Evolutionary conservation across 495 filamentous ascomycete genomes (phyloP), one percentile per base, ranked within the genome.

Genomic region (Clavariopsis aquatica): DNA sequence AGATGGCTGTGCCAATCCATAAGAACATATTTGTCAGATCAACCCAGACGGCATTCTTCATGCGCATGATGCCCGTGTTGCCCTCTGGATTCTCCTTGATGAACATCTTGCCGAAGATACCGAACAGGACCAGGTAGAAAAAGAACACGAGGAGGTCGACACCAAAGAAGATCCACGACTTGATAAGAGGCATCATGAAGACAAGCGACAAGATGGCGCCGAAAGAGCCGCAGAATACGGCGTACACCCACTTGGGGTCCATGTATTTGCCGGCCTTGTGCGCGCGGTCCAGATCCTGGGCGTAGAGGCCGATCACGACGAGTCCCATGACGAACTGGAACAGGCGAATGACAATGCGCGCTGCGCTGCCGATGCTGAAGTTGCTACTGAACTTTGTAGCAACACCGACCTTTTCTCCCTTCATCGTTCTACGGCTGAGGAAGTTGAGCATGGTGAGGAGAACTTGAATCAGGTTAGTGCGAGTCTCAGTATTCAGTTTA

Each of bases 1-100:
- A 76, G 19, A 57, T 26, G n/a, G 73, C 69, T 23, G 82, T 86
- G 29, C 85, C 70, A 27, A 89, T 72, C 91, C 91, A 96, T 24
- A 96, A 76, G 34, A 88, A 61, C 73, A 88, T 81, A 70, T 87
- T 89, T 23, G 84, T 75, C 52, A 95, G 76, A 75, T 93, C 90
- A 23, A 95, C 76, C 90, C 91, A 96, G 28, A 92, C 89, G 27
- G 91, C 90, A 74, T 87, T 85, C 75, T 91, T 89, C 91, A 96
- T 94, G 29, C 89, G 81, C 67, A 80, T 77, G 52, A 91, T 81
- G 22, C 80, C 80, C 17, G 62, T 66, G 72, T 90, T 79, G 28
- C 83, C 83, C 61, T 85, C 78, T 8, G 87, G 70, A 66, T 90
- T 73, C 52, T 83, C 83, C 57, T 86, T 74, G 75, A 94, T 88